Evolutionary conservation across 2,329 filamentous ascomycete genomes (phyloP), one percentile per base, ranked within the genome.

Genomic region (Ascochyta pisi): DNA sequence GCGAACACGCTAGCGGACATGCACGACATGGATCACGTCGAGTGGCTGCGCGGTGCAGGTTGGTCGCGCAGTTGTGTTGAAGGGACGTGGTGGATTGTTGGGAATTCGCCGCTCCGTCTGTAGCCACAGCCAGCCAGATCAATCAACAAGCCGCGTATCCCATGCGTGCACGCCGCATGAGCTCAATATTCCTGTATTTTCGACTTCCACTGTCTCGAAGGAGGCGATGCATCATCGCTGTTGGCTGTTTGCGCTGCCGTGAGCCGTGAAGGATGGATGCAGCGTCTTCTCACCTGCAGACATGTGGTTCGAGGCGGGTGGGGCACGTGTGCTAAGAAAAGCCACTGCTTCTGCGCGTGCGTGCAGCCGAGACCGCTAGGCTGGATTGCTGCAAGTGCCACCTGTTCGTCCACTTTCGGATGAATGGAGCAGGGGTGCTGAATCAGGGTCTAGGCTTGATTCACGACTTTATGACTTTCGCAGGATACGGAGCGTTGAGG

Each of bases 291-390:
- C 31, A 31, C n/a, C 33, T 39, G 34, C 45, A 38, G 49, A 51
- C 24, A 34, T 34, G 31, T 45, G 42, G 39, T 44, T 44, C 31
- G 24, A 45, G 23, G 50, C 34, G n/a, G 12, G 52, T 41, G 52
- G 52, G 40, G 52, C 52, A 16, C 16, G 3, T 44, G 34, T 54
- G 56, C 57, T 59, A 59, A 60, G 57, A 59, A 60, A 54, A 60
- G 42, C 52, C 31, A 16, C 33, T 2, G 15, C 15, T 8, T 16
- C 12, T 19, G 41, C 29, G 39, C 34, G 44, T 59, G 54, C 50
- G 39, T 54, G 34, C 47, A 53, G 26, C 27, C 50, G 44, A 55
- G 43, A 6, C n/a, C 44, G 45, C 60, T 61, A 58, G 38, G 40
- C 53, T 29, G 29, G 4, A 42, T 33, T 29, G 31, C 40, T 26